Evolutionary conservation across 176 grass and related monocot genomes (phyloP).

Genomic region (bread wheat (Triticum aestivum)): DNA sequence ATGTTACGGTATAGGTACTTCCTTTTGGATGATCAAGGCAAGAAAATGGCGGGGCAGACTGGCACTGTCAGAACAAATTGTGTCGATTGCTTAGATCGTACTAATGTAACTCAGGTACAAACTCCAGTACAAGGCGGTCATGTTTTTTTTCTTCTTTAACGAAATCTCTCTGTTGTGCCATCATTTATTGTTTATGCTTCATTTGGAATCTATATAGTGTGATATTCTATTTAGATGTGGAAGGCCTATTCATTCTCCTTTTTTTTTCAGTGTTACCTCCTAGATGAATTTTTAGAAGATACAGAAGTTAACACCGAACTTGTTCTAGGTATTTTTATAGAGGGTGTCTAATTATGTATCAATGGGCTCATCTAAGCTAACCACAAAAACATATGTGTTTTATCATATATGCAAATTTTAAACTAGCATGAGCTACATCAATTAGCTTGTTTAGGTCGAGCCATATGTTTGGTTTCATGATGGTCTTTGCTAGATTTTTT

Average conservation of each 20-base stretch:
- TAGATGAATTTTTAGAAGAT: background rate
- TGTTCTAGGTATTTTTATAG: background rate
- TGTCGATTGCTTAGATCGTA: constrained; percentile 97
- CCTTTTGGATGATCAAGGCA: constrained; percentile 67
- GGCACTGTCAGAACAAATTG: constrained; percentile 90
- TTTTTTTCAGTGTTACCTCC: background rate
- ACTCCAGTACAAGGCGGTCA: background rate
- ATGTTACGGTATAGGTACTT: constrained; percentile 69
- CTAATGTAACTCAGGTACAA: constrained; percentile 97
- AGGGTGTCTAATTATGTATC: background rate
- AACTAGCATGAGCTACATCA: background rate
- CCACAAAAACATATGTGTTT: background rate
- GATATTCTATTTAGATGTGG: too few relatives aligned
- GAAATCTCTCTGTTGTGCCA: background rate
- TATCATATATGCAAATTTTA: background rate
- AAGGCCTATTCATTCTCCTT: too few relatives aligned
- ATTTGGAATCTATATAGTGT: too few relatives aligned
- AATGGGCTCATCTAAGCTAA: background rate
- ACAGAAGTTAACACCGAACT: background rate
- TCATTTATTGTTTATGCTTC: background rate
- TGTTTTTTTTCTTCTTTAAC: background rate
- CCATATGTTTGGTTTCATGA: background rate
- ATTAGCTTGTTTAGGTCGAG: background rate
- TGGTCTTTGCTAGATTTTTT: background rate
- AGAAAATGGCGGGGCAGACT: constrained; percentile 74